These are phyloP conservation scores for Atkinsonella texensis DNA, from an alignment of 2,329 filamentous ascomycete genomes.

Conservation along the genomic window DNA sequence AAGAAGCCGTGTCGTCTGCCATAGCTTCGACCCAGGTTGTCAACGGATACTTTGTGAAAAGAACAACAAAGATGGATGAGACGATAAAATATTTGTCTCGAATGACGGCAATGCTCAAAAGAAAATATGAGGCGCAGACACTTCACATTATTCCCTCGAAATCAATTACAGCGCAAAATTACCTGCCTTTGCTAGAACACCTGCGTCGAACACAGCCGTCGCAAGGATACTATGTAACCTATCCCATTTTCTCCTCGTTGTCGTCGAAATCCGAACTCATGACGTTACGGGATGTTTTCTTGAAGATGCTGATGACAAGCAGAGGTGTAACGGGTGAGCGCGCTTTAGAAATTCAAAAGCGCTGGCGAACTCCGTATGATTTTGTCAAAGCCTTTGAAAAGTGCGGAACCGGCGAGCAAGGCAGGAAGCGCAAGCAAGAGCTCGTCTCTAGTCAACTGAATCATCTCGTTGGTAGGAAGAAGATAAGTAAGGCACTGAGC, in stretches of 20 bases:
- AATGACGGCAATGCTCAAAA: constrained; percentile 58
- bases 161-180: constrained; percentile 51
- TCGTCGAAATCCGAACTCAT: constrained; percentile 65
- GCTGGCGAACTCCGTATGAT: constrained; percentile 63
- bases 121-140: constrained; percentile 46
- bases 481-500: constrained; percentile 53
- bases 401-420: constrained; percentile 35
- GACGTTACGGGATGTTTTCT: constrained; percentile 60
- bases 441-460: constrained; percentile 47
- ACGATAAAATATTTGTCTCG: constrained; percentile 63
- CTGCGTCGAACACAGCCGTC: constrained; percentile 40
- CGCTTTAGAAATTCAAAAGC: constrained; percentile 65
- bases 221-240: constrained; percentile 50
- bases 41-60: constrained; percentile 68
- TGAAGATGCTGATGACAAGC: constrained; percentile 82
- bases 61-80: constrained; percentile 63
- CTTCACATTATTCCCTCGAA: constrained; percentile 54
- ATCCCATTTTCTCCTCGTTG: constrained; percentile 58
- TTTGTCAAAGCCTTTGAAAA: constrained; percentile 58
- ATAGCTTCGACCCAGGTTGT: constrained; percentile 69
- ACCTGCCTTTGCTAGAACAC: constrained; percentile 49
- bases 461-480: constrained; percentile 53
- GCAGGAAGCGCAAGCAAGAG: constrained; percentile 44
- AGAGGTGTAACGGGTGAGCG: constrained; percentile 65
- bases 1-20: constrained; percentile 58